phyloP scores from a whole-genome alignment of 1,139 yeast genomes.

The Suhomyces anneliseae region DNA sequence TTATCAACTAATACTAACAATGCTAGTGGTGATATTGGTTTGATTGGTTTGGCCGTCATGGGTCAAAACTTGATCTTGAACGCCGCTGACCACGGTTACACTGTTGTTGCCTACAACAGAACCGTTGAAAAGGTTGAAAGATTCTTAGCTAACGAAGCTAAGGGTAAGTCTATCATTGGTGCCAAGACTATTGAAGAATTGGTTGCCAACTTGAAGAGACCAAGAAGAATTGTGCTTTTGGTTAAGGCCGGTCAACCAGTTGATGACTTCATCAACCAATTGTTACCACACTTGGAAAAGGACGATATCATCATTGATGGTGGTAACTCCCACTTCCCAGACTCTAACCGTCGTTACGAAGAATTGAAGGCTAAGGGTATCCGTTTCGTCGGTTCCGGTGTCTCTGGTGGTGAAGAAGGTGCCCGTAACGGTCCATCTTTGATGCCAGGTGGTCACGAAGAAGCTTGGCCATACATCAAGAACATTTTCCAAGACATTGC shows the following conservation, averaged over 20 bases:
- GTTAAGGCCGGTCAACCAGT: conserved; percentile 98
- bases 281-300: conserved; percentile 87
- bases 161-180: conserved; percentile 88
- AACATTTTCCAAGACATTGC: conserved; percentile 93
- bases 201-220: conserved; percentile 87
- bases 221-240: conserved; percentile 90
- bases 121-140: conserved; percentile 93
- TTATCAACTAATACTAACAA: conserved; percentile 26
- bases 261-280: conserved; percentile 84
- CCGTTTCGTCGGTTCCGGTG: conserved; percentile 97
- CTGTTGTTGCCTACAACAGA: conserved; percentile 98
- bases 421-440: conserved; percentile 98
- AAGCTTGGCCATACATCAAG: conserved; percentile 99
- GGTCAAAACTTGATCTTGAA: conserved; percentile 97
- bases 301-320: conserved; percentile 99
- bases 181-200: conserved; percentile 92
- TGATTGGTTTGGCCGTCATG: conserved; percentile 99
- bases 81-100: conserved; percentile 97
- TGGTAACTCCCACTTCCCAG: conserved; percentile 99
- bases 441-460: conserved; percentile 99
- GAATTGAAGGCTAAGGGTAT: conserved; percentile 87
- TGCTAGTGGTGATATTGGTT: conserved; percentile 90
- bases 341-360: conserved; percentile 92
- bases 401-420: conserved; percentile 99
- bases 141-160: conserved; percentile 91